Evolutionary conservation across 805 yeast genomes (phyloP).

Genomic region (Metschnikowia colocasiae): DNA sequence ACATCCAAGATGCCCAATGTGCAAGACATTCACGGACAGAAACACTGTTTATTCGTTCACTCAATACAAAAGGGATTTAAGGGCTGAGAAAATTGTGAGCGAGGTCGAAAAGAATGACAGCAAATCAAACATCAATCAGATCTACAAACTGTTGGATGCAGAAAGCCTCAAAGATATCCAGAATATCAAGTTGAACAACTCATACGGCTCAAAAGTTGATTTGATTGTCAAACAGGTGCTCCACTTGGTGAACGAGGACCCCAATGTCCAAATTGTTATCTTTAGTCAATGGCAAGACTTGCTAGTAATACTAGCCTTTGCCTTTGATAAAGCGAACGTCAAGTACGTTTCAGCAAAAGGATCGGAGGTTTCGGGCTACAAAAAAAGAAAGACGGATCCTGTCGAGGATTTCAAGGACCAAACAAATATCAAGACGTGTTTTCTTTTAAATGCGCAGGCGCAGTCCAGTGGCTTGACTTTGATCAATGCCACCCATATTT

Average conservation of each 20-base stretch:
- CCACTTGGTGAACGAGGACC: constrained; percentile 56
- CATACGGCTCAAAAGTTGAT: constrained; percentile 85
- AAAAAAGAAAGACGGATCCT: constrained; percentile 9
- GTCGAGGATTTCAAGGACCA: constrained; percentile 58
- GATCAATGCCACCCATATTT: constrained; percentile 88
- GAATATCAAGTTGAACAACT: constrained; percentile 26
- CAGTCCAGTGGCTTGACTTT: constrained; percentile 90
- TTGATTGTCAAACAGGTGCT: constrained; percentile 69
- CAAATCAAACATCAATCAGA: constrained; percentile 12
- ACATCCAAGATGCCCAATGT: constrained; percentile 70
- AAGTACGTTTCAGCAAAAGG: constrained; percentile 53
- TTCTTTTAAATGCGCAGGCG: constrained; percentile 76
- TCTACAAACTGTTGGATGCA: constrained; percentile 45
- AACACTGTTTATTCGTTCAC: constrained; percentile 69
- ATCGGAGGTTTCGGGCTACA: constrained; percentile 15
- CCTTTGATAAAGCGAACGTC: constrained; percentile 59
- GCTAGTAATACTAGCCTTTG: constrained; percentile 60
- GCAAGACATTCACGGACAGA: constrained; percentile 52
- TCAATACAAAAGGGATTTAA: constrained; percentile 49
- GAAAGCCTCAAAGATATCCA: constrained; percentile 43
- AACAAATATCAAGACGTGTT: constrained; percentile 67
- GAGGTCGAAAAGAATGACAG: background rate
- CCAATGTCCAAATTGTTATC: constrained; percentile 71
- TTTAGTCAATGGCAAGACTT: constrained; percentile 89
- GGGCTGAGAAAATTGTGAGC: constrained; percentile 37